These are phyloP conservation scores for Mucor racemosus DNA, from an alignment of 371 early-diverging fungal genomes.

Conservation along the genomic window DNA sequence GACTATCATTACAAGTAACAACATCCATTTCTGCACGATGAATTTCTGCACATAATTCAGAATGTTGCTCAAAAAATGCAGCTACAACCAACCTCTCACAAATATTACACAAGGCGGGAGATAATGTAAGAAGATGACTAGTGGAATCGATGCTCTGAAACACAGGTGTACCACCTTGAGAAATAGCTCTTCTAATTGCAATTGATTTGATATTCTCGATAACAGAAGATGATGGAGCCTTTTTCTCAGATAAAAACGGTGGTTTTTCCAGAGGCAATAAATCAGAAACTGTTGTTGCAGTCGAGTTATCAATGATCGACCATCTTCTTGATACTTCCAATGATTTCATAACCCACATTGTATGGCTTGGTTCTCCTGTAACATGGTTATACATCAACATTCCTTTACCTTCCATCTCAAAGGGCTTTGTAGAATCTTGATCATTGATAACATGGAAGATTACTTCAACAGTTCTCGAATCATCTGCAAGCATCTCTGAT, in stretches of 20 bases:
- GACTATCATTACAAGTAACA: conserved; percentile 69
- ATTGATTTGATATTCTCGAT: background rate
- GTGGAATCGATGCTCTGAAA: background rate
- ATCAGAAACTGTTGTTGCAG: background rate
- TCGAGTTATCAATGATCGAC: conserved; percentile 11
- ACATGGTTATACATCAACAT: conserved; percentile 85
- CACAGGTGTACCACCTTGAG: conserved; percentile 20
- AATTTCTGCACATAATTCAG: conserved; percentile 73
- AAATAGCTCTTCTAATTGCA: conserved; percentile 19
- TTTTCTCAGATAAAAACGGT: background rate
- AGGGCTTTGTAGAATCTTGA: conserved; percentile 43
- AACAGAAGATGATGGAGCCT: background rate
- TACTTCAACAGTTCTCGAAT: conserved; percentile 79
- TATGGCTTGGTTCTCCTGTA: conserved; percentile 72
- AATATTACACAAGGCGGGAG: conserved; percentile 73
- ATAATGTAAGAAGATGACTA: conserved; percentile 20
- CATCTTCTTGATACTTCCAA: conserved; percentile 21
- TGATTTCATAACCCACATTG: conserved; percentile 87
- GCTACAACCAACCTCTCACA: conserved; percentile 81
- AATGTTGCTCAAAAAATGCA: conserved; percentile 79
- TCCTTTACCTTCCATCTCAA: conserved; percentile 87
- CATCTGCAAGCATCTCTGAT: conserved; percentile 67
- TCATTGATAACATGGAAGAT: conserved; percentile 60
- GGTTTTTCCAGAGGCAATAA: background rate
- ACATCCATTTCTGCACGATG: conserved; percentile 83